Evolutionary conservation across 2,329 filamentous ascomycete genomes (phyloP).

Genomic region (Colletotrichum musae): DNA sequence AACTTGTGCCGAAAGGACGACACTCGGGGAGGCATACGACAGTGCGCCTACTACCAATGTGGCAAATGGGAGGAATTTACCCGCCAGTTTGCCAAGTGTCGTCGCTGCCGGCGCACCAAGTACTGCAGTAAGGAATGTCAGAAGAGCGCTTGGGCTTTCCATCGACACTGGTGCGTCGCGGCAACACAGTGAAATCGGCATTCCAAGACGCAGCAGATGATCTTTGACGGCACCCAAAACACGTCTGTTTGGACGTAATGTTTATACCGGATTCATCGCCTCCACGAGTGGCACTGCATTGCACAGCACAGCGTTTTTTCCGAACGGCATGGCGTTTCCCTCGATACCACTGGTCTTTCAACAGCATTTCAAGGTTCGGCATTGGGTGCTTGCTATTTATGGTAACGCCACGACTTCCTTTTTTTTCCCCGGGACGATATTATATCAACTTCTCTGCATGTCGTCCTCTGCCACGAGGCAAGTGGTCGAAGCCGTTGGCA

Average conservation of each 20-base stretch:
- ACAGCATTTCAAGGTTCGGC: slow-evolving; percentile 41
- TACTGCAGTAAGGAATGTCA: slow-evolving; percentile 99
- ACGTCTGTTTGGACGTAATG: slow-evolving; percentile 30
- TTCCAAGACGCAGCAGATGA: slow-evolving; percentile 39
- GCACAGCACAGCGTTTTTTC: slow-evolving; percentile 57
- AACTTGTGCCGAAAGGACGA: slow-evolving; percentile 99
- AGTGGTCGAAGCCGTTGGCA: neutral
- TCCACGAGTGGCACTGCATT: slow-evolving; percentile 54
- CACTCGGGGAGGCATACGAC: slow-evolving; percentile 90
- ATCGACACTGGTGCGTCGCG: slow-evolving; percentile 96
- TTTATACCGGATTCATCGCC: slow-evolving; percentile 41
- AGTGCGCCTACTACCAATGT: slow-evolving; percentile 98
- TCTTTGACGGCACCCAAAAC: slow-evolving; percentile 24
- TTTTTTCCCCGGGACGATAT: slow-evolving; percentile 21
- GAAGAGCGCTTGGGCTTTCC: slow-evolving; percentile 98
- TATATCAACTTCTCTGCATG: slow-evolving; percentile 12
- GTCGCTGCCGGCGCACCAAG: slow-evolving; percentile 94
- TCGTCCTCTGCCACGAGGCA: neutral
- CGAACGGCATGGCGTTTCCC: slow-evolving; percentile 57
- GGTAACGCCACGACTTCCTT: slow-evolving; percentile 31
- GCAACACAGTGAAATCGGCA: slow-evolving; percentile 66
- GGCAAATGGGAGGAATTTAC: slow-evolving; percentile 99
- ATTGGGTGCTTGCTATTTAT: slow-evolving; percentile 40
- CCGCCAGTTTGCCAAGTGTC: slow-evolving; percentile 97
- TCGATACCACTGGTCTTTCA: slow-evolving; percentile 58